A percentile compares a stretch with the other conserved stretches of the same genome.
phyloP scores from a whole-genome alignment of 257 asterid genomes.

The Gardenia jasminoides region DNA sequence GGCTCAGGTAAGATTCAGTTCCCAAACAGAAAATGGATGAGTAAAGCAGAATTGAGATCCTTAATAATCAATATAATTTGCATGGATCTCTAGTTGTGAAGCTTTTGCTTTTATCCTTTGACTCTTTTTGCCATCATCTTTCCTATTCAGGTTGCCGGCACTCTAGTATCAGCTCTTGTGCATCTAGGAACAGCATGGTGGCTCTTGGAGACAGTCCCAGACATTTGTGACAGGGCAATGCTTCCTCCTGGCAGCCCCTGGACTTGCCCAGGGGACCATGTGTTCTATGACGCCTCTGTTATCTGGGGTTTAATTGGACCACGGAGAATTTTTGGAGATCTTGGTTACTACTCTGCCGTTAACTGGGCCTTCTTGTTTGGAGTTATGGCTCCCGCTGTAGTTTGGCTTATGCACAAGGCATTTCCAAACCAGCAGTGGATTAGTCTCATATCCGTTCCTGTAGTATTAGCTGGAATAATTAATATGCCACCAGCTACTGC shows the following conservation, averaged over 20 bases:
- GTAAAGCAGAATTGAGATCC: background rate
- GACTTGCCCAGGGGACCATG: conserved; percentile 91
- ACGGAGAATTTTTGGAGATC: conserved; percentile 67
- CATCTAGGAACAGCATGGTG: conserved; percentile 95
- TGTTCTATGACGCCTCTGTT: conserved; percentile 80
- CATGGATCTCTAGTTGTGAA: background rate
- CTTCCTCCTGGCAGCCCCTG: conserved; percentile 81
- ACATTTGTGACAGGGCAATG: conserved; percentile 63
- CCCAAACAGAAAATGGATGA: background rate
- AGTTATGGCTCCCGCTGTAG: conserved; percentile 67
- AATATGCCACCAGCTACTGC: conserved; percentile 91
- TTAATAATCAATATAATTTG: background rate
- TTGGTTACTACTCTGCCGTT: conserved; percentile 66
- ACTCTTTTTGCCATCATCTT: background rate
- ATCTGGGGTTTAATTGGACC: conserved; percentile 91
- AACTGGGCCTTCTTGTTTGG: conserved; percentile 75
- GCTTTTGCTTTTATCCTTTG: background rate
- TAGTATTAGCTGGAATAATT: conserved; percentile 58
- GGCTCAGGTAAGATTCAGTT: conserved; percentile 68
- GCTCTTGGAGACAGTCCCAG: conserved; percentile 80
- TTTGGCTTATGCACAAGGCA: conserved; percentile 60
- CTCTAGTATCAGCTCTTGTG: conserved; percentile 64
- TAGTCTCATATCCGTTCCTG: conserved; percentile 54
- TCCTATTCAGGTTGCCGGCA: conserved; percentile 62
- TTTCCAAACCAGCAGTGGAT: conserved; percentile 67